Evolutionary conservation across 2,329 filamentous ascomycete genomes (phyloP), one percentile per base, ranked within the genome.

Genomic region (Dryadomyces quercivorus): DNA sequence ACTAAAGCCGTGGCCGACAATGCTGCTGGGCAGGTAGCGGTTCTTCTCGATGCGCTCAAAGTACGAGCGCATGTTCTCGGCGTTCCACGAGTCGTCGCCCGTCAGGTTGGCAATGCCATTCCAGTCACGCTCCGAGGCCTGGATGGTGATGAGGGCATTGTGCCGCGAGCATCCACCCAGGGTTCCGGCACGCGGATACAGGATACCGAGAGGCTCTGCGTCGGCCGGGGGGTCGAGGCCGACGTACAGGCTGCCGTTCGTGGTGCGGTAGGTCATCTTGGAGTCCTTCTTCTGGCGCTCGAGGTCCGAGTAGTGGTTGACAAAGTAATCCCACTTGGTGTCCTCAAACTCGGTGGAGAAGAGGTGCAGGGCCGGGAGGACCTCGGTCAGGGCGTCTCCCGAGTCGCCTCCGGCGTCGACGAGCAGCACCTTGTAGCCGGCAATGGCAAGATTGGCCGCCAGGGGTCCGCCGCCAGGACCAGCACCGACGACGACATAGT

Each of bases 401-500:
- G 77, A 70, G 61, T 81, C 76, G 59, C 75, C 74, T 51, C 76
- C 77, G 18, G 76, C 76, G 58, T 81, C 77, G 47, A 81, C 69
- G 3, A 84, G 72, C n/a, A 84, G 74, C 1, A 78, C 77, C 59
- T 73, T 77, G 66, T 78, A 73, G 44, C 81, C 80, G 38, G 77
- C 75, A 51, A 77, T 67, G n/a, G 81, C 80, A 31, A 84, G 73
- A 45, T 78, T 73, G 22, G 76, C 75, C 13, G 80, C 78, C 5
- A 83, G 64, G 8, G 79, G 78, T 16, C 75, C 78, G 49, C 80
- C 80, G 13, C 80, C 79, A 7, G 79, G 71, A 3, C 80, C 80
- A 7, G 77, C 80, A 12, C 81, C 80, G 42, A 84, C 78, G 10
- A 84, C 73, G 31, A 84, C 70, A 65, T 81, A 84, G 57, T 84